Percentiles rank a stretch among this genome's conserved stretches.
Conservation (phyloP, 208 protist genomes). For the Kentomonas sorsogonicus region DNA sequence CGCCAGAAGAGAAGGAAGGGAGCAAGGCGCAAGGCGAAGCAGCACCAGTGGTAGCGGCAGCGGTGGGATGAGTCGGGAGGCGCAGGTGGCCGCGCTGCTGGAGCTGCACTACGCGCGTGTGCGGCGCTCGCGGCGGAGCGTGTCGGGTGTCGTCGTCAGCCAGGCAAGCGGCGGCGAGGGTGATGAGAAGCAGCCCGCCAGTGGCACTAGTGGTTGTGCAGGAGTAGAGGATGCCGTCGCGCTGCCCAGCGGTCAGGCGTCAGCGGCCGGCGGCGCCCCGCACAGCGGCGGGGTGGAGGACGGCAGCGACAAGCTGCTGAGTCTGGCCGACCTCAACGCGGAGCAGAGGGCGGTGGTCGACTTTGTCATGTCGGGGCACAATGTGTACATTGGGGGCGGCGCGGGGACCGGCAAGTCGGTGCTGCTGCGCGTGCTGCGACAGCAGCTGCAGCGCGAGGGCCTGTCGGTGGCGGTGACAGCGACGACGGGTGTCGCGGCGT, state of each 20-base stretch:
- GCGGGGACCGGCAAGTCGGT: conserved; percentile 88
- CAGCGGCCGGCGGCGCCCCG: background rate
- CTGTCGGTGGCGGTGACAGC: conserved; percentile 76
- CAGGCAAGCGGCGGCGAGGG: background rate
- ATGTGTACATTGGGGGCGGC: conserved; percentile 85
- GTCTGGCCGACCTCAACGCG: conserved; percentile 60
- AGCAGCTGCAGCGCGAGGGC: conserved; percentile 47
- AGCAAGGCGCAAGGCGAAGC: background rate
- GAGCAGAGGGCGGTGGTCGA: conserved; percentile 77
- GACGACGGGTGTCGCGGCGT: conserved; percentile 79
- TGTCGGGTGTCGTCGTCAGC: conserved; percentile 31
- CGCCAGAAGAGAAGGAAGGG: conserved; percentile 6
- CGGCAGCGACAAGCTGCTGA: conserved; percentile 40
- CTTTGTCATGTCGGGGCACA: conserved; percentile 64
- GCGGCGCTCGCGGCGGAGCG: conserved; percentile 15
- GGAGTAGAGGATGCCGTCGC: too few species aligned
- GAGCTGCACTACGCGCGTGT: conserved; percentile 36
- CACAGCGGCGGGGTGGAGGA: background rate
- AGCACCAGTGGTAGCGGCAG: background rate
- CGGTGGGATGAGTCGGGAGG: conserved; percentile 17
- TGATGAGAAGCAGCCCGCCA: background rate
- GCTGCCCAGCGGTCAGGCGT: too few species aligned
- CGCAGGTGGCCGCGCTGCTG: conserved; percentile 32
- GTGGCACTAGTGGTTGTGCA: background rate
- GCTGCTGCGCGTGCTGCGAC: conserved; percentile 75